Conservation (phyloP, 805 yeast species). For the Candida qinlingensis region DNA sequence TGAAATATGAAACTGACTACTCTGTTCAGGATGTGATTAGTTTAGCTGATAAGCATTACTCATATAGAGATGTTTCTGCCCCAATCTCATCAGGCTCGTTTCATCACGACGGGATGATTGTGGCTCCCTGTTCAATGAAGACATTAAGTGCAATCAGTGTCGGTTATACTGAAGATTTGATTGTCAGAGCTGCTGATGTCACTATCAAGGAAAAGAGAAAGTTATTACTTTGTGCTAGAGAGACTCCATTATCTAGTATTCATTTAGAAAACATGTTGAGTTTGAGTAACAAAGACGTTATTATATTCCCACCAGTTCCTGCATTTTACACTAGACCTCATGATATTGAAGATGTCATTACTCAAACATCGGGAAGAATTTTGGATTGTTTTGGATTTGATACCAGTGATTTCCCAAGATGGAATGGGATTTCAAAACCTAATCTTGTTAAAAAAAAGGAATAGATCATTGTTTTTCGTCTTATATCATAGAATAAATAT, state of each 20-base stretch:
- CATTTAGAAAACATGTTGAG: slow-evolving; percentile 26
- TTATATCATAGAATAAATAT: no score
- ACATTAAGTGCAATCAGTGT: slow-evolving; percentile 25
- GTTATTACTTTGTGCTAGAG: slow-evolving; percentile 23
- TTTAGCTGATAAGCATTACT: slow-evolving; percentile 18
- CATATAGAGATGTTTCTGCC: slow-evolving; percentile 25
- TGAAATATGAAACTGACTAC: slow-evolving; percentile 26
- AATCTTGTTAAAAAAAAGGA: slow-evolving; percentile 10
- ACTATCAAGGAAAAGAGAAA: slow-evolving; percentile 24
- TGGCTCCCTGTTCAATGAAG: slow-evolving; percentile 28
- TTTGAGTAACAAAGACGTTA: slow-evolving; percentile 18
- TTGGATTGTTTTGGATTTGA: slow-evolving; percentile 25
- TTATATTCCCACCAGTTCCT: slow-evolving; percentile 26
- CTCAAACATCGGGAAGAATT: slow-evolving; percentile 25
- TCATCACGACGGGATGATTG: slow-evolving; percentile 28
- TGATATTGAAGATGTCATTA: slow-evolving; percentile 22
- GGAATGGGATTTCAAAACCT: slow-evolving; percentile 21
- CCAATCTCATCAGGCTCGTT: slow-evolving; percentile 27
- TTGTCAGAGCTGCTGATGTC: slow-evolving; percentile 27
- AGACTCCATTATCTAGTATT: slow-evolving; percentile 26
- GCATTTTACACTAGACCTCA: slow-evolving; percentile 26
- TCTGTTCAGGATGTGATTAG: slow-evolving; percentile 14
- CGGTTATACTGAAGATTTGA: slow-evolving; percentile 26
- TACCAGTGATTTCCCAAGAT: slow-evolving; percentile 21
- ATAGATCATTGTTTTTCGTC: no score